Conservation (phyloP, 352 stramenopile species). For the Ophiocytium majus region DNA sequence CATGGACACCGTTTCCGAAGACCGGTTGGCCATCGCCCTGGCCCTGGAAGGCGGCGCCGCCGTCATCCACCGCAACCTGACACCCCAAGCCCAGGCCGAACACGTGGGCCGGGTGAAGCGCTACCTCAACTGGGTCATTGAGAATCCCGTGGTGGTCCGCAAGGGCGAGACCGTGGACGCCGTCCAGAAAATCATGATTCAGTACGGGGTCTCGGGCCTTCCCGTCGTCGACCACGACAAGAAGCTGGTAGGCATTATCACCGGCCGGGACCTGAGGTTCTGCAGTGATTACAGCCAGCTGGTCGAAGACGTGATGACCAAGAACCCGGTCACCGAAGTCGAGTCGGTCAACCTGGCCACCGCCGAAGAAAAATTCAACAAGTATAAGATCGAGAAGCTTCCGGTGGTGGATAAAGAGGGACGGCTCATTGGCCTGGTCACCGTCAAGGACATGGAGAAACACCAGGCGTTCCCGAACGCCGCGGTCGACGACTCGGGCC, state of each 20-base stretch:
- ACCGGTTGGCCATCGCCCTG: conserved; percentile 97
- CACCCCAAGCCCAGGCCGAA: not conserved
- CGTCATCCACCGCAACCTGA: not conserved
- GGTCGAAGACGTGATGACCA: not conserved
- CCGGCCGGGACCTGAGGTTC: not conserved
- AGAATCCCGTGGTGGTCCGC: not conserved
- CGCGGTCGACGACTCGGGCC: not conserved
- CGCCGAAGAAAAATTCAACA: not conserved
- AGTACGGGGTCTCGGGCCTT: not conserved
- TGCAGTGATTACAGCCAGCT: not conserved
- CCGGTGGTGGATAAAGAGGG: not conserved
- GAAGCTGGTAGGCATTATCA: not conserved
- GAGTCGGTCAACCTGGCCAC: not conserved
- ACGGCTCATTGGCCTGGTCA: not conserved
- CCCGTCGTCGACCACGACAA: not conserved
- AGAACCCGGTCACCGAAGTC: not conserved
- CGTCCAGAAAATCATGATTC: conserved; percentile 2
- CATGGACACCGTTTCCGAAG: conserved; percentile 99
- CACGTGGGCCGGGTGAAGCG: not conserved
- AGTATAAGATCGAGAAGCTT: conserved; percentile 10
- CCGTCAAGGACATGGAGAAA: not conserved
- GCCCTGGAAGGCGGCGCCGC: conserved; percentile 79
- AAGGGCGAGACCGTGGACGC: not conserved
- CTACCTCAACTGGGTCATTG: not conserved
- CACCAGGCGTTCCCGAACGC: not conserved